Base-by-base conservation (phyloP, 805 yeast genomes). In the Ogataea degrootiae region DNA sequence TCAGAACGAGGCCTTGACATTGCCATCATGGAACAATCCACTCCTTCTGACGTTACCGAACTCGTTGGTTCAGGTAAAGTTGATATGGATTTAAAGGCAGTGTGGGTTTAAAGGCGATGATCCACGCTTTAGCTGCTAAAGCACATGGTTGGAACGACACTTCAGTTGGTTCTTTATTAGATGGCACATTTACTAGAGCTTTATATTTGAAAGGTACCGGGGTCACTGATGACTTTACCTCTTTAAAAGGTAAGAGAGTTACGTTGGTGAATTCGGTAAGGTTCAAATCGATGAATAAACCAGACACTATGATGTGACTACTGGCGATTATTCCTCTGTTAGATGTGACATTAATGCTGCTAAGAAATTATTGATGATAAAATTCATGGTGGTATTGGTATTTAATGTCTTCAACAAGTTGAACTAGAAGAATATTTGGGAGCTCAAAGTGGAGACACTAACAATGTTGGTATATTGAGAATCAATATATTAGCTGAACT, bases 281-380 rank as follows among this genome's bases (percentile, higher is more conserved):
- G 77, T 77, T 55, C 82, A 77, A 61, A 62, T 77, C 45, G 82
- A 77, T 53, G 82, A 77, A 57, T 67, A 77, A 57, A 75, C 80
- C 55, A 70, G 73, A 54, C 76, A 77, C 61, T 77, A 72, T 56
- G 81, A 80, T 29, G 74, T 77, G 80, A 69, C 72, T 21, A 81
- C 81, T 14, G 63, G 65, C 34, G 82, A 77, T 57, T 77, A 77
- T 62, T 74, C 80, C 39, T 79, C 82, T 9, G 78, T 77, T 46
- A 70, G 82, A 62, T 75, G 80, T 53, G 82, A 82, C 46, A 77
- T 77, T 82, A 77, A 77, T 56, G 81, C 77, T 41, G 79, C 82
- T 49, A 76, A 75, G 57, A 71, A 54, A 77, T 77, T 54, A 73
- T 77, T 45, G 79, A 76, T 44, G 82, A 81, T 34, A 69, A 71